phyloP scores from a whole-genome alignment of 768 basidiomycete species.

The Mycena rebaudengoi region DNA sequence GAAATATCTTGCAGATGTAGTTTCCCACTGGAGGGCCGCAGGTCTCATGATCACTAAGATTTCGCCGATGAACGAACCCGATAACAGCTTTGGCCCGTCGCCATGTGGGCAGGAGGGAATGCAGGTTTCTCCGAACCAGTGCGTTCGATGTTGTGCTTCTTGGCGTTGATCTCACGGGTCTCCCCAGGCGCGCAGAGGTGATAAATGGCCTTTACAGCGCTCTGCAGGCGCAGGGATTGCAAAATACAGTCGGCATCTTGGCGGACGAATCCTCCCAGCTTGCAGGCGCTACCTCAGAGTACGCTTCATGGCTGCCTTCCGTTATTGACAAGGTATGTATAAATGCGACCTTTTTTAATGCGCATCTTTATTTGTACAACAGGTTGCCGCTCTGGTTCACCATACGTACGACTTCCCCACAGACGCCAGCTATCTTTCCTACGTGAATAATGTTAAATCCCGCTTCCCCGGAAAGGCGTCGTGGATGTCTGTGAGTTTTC shows the following conservation, averaged over 20 bases:
- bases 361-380: background rate
- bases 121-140: conserved; percentile 50
- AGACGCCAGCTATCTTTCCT: conserved; percentile 44
- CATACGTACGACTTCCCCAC: conserved; percentile 57
- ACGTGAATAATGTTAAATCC: conserved; percentile 36
- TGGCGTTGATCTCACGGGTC: too few relatives aligned
- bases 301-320: conserved; percentile 44
- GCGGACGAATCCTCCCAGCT: conserved; percentile 52
- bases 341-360: background rate
- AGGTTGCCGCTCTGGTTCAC: conserved; percentile 50
- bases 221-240: conserved; percentile 37
- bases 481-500: conserved; percentile 47
- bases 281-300: conserved; percentile 39
- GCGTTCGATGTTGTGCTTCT: conserved; percentile 2
- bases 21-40: conserved; percentile 46
- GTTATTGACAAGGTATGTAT: conserved; percentile 39
- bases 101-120: conserved; percentile 58
- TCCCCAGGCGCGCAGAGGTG: conserved; percentile 46
- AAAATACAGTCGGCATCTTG: conserved; percentile 45
- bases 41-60: conserved; percentile 50
- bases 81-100: conserved; percentile 46
- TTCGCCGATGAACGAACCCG: conserved; percentile 56
- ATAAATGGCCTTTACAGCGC: conserved; percentile 47
- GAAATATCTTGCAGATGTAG: conserved; percentile 51
- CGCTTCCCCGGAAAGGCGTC: conserved; percentile 41